These are phyloP conservation scores for Metschnikowia cubensis DNA, from an alignment of 805 yeast genomes.

Conservation along the genomic window DNA sequence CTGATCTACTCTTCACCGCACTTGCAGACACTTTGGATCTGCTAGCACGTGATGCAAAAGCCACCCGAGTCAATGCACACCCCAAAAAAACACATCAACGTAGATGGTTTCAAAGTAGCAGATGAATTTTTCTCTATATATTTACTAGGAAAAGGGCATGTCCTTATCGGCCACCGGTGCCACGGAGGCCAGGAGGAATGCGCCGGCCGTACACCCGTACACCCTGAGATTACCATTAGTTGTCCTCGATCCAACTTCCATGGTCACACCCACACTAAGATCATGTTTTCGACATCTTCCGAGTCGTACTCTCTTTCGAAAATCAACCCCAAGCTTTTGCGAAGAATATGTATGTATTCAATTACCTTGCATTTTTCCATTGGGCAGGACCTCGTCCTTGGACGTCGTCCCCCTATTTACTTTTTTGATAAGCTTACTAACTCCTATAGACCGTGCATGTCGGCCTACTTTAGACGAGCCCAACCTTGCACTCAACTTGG, in stretches of 20 bases:
- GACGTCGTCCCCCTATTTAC: background rate
- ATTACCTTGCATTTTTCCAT: background rate
- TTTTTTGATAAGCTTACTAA: conserved; percentile 14
- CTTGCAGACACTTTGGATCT: background rate
- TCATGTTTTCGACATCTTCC: conserved; percentile 14
- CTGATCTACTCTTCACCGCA: background rate
- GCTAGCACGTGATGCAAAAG: background rate
- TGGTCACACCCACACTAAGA: background rate
- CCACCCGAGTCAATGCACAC: background rate
- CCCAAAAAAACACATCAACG: background rate
- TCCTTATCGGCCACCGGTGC: background rate
- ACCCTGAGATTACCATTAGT: conserved; percentile 3
- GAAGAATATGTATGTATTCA: conserved; percentile 39
- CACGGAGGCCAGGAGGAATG: background rate
- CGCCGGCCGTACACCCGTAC: conserved; percentile 5
- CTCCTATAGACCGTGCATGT: conserved; percentile 68
- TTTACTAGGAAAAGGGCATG: background rate
- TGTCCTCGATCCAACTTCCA: conserved; percentile 1
- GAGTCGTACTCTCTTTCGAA: conserved; percentile 37
- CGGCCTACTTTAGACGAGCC: conserved; percentile 81
- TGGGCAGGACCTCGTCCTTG: background rate
- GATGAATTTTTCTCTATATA: background rate
- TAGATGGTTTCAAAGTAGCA: background rate
- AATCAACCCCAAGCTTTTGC: conserved; percentile 43
- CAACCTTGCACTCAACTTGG: conserved; percentile 80